Percentiles rank a stretch among this genome's conserved stretches.
These are phyloP conservation scores for Sporothrix pseudoabietina DNA, from an alignment of 2,329 filamentous ascomycete genomes.

Conservation along the genomic window DNA sequence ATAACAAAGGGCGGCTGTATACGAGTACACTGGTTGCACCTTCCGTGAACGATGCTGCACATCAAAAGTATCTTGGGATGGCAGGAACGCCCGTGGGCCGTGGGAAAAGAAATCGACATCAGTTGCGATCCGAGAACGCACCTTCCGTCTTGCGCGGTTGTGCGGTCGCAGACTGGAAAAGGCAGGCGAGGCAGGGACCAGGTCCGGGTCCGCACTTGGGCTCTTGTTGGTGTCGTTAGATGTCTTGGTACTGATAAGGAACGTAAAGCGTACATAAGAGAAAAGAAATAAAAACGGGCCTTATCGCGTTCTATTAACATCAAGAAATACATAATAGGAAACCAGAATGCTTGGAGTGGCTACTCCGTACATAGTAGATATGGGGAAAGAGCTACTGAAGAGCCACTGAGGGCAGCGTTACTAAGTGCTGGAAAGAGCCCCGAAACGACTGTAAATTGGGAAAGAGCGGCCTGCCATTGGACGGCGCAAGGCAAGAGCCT, in stretches of 20 bases:
- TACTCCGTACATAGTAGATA: too few species aligned
- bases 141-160: conserved; percentile 19
- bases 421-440: conserved; percentile 13
- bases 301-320: conserved; percentile 43
- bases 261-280: conserved; percentile 30
- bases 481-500: conserved; percentile 18
- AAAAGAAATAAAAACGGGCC: conserved; percentile 34
- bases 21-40: not conserved
- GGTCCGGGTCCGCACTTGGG: conserved; percentile 10
- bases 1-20: not conserved
- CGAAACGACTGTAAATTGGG: conserved; percentile 19
- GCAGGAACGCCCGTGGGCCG: not conserved
- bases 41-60: conserved; percentile 10
- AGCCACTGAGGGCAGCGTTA: conserved; percentile 5
- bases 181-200: conserved; percentile 4
- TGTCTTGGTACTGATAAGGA: conserved; percentile 34
- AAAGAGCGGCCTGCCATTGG: conserved; percentile 26
- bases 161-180: conserved; percentile 19
- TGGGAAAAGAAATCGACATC: conserved; percentile 3
- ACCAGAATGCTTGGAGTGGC: conserved; percentile 21
- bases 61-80: not conserved
- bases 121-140: conserved; percentile 23
- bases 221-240: not conserved
- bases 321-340: conserved; percentile 45
- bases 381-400: conserved; percentile 12